Percentiles rank a stretch among this genome's conserved stretches.
Conservation (phyloP, 2,329 filamentous ascomycete genomes). For the Ophiostoma quercus region DNA sequence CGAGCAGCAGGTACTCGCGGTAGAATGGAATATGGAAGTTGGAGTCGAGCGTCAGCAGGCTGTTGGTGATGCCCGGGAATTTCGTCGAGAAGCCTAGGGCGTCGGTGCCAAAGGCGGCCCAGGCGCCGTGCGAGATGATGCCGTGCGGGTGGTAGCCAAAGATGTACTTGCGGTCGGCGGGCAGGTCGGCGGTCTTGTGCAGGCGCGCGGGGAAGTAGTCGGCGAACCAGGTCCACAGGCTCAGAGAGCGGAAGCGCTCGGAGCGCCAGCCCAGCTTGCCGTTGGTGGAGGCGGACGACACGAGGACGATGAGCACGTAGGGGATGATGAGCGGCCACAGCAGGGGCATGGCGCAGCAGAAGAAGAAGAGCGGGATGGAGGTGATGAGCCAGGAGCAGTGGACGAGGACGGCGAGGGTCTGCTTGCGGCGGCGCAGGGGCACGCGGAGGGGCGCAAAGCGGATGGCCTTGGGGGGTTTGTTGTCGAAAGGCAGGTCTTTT, state of each 20-base stretch:
- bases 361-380: slow-evolving; percentile 76
- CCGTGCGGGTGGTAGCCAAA: slow-evolving; percentile 94
- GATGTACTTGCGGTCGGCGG: slow-evolving; percentile 84
- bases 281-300: slow-evolving; percentile 70
- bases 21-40: slow-evolving; percentile 95
- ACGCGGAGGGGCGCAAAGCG: slow-evolving; percentile 78
- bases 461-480: slow-evolving; percentile 42
- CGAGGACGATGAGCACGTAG: slow-evolving; percentile 77
- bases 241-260: slow-evolving; percentile 64
- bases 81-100: slow-evolving; percentile 79
- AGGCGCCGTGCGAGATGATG: slow-evolving; percentile 95
- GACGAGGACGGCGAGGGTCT: slow-evolving; percentile 71
- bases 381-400: slow-evolving; percentile 68
- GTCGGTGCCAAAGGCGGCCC: slow-evolving; percentile 84
- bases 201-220: slow-evolving; percentile 87
- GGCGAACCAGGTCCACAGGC: slow-evolving; percentile 82
- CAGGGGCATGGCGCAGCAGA: slow-evolving; percentile 85
- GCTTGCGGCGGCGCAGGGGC: slow-evolving; percentile 63
- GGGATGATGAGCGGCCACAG: slow-evolving; percentile 73
- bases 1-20: slow-evolving; percentile 83
- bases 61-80: slow-evolving; percentile 94
- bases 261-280: slow-evolving; percentile 71
- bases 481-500: slow-evolving; percentile 7
- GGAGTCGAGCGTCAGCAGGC: slow-evolving; percentile 83
- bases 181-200: slow-evolving; percentile 75